These are phyloP conservation scores for Pseudonitzschia delicatissima DNA, from an alignment of 108 stramenopile genomes.

Conservation along the genomic window DNA sequence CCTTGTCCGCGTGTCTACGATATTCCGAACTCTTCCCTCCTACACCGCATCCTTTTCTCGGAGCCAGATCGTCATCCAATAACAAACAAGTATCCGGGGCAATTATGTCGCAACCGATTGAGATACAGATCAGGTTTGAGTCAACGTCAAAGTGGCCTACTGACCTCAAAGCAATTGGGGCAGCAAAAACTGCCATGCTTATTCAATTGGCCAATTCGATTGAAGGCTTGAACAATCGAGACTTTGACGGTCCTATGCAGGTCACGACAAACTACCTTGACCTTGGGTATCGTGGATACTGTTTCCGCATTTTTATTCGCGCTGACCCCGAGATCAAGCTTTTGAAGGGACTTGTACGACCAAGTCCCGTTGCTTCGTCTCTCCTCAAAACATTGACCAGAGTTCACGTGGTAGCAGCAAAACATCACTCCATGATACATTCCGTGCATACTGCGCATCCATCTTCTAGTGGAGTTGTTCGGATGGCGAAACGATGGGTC, in stretches of 20 bases:
- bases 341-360: constrained; percentile 48
- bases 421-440: constrained; percentile 81
- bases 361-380: constrained; percentile 50
- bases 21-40: constrained; percentile 80
- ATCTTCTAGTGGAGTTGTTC: constrained; percentile 64
- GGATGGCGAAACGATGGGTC: constrained; percentile 73
- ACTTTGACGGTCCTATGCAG: constrained; percentile 58
- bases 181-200: constrained; percentile 88
- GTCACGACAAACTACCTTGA: constrained; percentile 62
- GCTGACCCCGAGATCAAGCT: constrained; percentile 81
- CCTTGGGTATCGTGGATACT: constrained; percentile 73
- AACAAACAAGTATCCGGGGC: constrained; percentile 57
- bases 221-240: constrained; percentile 34
- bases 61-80: constrained; percentile 24
- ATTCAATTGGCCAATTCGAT: constrained; percentile 76
- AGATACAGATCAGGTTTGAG: constrained; percentile 75
- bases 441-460: constrained; percentile 75
- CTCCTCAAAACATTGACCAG: constrained; percentile 47
- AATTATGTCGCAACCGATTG: constrained; percentile 52
- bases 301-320: constrained; percentile 71
- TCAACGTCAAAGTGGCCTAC: constrained; percentile 82
- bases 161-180: constrained; percentile 79
- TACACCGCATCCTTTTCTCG: constrained; percentile 70
- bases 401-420: constrained; percentile 58
- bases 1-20: constrained; percentile 68